Percentiles rank a stretch among this genome's conserved stretches.
Evolutionary conservation across 2,329 filamentous ascomycete genomes (phyloP).

Genomic region (Rutstroemia sp.): DNA sequence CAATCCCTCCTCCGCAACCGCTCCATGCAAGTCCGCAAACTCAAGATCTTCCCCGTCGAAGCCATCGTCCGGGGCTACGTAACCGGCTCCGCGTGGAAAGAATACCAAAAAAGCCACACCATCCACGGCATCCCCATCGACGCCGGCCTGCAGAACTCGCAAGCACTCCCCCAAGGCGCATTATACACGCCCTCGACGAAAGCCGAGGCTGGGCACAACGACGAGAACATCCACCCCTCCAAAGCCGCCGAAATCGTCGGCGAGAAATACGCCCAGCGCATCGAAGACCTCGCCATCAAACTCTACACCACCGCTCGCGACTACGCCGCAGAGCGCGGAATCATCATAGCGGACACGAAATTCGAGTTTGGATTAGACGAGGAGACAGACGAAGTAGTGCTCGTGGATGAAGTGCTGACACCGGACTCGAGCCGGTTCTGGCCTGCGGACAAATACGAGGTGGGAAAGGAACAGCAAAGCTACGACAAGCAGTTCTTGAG

Average conservation of each 20-base stretch:
- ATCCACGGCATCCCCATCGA: conserved; percentile 57
- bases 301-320: conserved; percentile 51
- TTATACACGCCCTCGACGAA: conserved; percentile 65
- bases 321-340: conserved; percentile 50
- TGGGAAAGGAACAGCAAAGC: conserved; percentile 70
- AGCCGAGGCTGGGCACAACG: conserved; percentile 57
- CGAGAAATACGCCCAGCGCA: conserved; percentile 47
- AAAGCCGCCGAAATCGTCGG: conserved; percentile 43
- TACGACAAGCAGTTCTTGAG: conserved; percentile 84
- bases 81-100: conserved; percentile 64
- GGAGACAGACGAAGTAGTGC: conserved; percentile 52
- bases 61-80: conserved; percentile 69
- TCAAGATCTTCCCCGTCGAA: conserved; percentile 60
- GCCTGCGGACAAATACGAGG: conserved; percentile 63
- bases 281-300: conserved; percentile 50
- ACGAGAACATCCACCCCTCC: conserved; percentile 62
- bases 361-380: conserved; percentile 64
- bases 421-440: conserved; percentile 84
- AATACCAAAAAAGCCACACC: conserved; percentile 56
- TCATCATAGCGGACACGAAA: conserved; percentile 69
- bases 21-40: conserved; percentile 58
- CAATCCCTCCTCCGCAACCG: conserved; percentile 41
- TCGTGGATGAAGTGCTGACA: conserved; percentile 68
- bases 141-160: conserved; percentile 50
- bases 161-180: conserved; percentile 49